phyloP scores from a whole-genome alignment of 2,329 filamentous ascomycete genomes.

The Claviceps humidiphila region DNA sequence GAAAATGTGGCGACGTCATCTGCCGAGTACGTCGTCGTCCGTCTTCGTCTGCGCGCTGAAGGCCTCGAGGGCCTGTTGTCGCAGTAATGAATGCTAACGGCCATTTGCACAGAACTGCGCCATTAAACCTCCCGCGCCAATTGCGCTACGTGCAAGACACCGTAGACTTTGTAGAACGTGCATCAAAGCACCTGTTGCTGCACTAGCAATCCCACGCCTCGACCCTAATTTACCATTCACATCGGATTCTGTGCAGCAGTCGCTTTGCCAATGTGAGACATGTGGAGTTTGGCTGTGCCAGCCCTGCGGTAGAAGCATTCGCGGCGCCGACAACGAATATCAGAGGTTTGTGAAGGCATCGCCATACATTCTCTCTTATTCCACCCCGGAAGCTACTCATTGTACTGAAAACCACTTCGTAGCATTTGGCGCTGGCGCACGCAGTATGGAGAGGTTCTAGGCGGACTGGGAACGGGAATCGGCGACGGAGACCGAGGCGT shows the following conservation, averaged over 20 bases:
- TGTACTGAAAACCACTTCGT: neutral
- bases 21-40: slow-evolving; percentile 54
- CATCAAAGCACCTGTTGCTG: slow-evolving; percentile 53
- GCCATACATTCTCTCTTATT: neutral
- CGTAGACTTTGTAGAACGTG: slow-evolving; percentile 71
- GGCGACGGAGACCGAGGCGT: slow-evolving; percentile 82
- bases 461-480: slow-evolving; percentile 71
- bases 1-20: slow-evolving; percentile 61
- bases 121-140: slow-evolving; percentile 62
- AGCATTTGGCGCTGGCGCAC: slow-evolving; percentile 83
- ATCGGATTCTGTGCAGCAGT: slow-evolving; percentile 42
- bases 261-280: slow-evolving; percentile 37
- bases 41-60: neutral
- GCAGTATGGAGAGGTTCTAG: slow-evolving; percentile 68
- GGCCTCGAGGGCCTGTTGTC: neutral
- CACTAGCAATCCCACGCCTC: slow-evolving; percentile 33
- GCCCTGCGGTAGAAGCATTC: slow-evolving; percentile 63
- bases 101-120: slow-evolving; percentile 60
- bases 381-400: neutral
- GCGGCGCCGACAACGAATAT: slow-evolving; percentile 45
- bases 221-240: slow-evolving; percentile 33
- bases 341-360: slow-evolving; percentile 29
- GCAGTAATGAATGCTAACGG: slow-evolving; percentile 2
- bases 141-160: slow-evolving; percentile 58
- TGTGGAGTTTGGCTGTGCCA: slow-evolving; percentile 72